Base-by-base conservation (phyloP, 2,329 filamentous ascomycete species). In the Paraconiothyrium brasiliense region DNA sequence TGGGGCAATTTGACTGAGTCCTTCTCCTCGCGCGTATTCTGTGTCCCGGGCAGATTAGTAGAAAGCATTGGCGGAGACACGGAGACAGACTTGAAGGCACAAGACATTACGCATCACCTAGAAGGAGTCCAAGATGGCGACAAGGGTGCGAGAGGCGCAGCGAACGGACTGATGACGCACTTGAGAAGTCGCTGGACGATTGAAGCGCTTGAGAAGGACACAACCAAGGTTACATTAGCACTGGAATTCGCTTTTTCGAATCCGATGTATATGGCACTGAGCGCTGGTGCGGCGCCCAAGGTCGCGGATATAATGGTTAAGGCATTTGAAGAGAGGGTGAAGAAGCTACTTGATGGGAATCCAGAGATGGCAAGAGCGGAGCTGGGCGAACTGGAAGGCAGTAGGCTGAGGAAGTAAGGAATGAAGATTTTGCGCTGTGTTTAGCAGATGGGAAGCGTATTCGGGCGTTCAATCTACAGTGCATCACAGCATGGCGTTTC, bases 251-350 rank as follows among this genome's bases (percentile, higher is more conserved):
- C 90, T 77, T 97, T 99, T 76, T 85, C 88, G 69, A 98, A 94
- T 79, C 92, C 94, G n/a, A 77, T 97, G 59, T 96, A 97, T 81
- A 90, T 89, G 46, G 88, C 91, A 22, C 83, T 97, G 74, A 95
- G 94, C 76, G 86, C 89, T 41, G 90, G 92, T 37, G 89, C 95
- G 27, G 92, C 93, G 67, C 90, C 92, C 35, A 93, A 92, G 80
- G 89, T 97, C 65, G 94, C 93, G 1, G 89, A 88, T 4, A 84
- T 91, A 66, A 97, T 99, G 93, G 91, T 98, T 67, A 89, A 92
- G 77, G 94, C 95, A 0, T 99, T 99, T 82, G 94, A 97, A 82
- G 87, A 87, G 79, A 85, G 92, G 73, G 93, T 95, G 6, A 83
- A 83, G 74, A 82, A 86, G 71, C 76, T 92, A 51, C 58, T 82